Base-by-base conservation (phyloP, 2,329 filamentous ascomycete genomes). In the Rugonectria rugulosa region DNA sequence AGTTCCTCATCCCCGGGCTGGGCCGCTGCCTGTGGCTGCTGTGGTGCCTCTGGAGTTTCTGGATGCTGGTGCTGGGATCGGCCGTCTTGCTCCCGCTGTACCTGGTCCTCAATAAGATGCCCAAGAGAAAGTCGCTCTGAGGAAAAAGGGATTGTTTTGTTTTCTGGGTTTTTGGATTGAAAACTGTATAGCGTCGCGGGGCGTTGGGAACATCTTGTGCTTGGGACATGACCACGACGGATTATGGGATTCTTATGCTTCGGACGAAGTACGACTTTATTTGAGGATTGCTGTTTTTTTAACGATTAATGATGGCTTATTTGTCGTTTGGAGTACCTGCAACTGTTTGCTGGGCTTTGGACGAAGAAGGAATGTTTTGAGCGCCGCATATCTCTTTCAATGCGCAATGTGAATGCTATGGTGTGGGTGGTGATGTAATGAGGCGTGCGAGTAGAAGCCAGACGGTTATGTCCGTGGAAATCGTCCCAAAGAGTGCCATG, bases 1-100 rank as follows among this genome's bases (percentile, higher is more conserved):
- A 88, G 64, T 95, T 96, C 68, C 64, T 93, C 15, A 66, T 83
- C 14, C 86, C 88, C 10, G 81, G 83, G 0, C 73, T 88, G 0
- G 86, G 84, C 0, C 73, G 78, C 7, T 67, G 83, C 20, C 72
- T 92, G 1, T 78, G 83, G 72, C 60, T 80, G 3, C 9, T 66
- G 1, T 89, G 83, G 81, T 89, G 92, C 69, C 75, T 88, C 17
- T 78, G 85, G 48, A 85, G 85, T 4, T 88, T 89, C 0, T 58
- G 83, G 4, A 68, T 90, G 4, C 94, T 89, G 62, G 75, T 90
- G 1, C 1, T 89, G 1, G 86, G 85, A 0, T 73, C 73, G 0
- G 79, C 86, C 1, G 53, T 81, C 40, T 65, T 75, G 4, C 48
- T 74, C 24, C 74, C 74, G 1, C 27, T 75, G n/a, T 74, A 70